These are phyloP conservation scores for Gastrolobium bilobum DNA, from an alignment of 306 rosid genomes.

Conservation along the genomic window DNA sequence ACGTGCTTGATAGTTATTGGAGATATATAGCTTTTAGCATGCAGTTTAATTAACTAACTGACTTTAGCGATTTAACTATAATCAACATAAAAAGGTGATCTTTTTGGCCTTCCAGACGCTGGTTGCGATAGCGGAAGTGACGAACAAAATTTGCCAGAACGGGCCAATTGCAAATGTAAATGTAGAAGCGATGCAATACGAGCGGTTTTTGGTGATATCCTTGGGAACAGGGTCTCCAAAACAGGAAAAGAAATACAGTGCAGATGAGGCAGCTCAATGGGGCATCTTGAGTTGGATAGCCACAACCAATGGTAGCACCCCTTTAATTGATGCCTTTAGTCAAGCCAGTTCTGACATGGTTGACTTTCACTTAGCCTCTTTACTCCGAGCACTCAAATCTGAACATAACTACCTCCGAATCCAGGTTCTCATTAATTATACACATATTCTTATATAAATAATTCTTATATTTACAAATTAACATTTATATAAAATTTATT, in stretches of 20 bases:
- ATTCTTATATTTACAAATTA: neutral
- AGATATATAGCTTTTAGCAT: too few species aligned
- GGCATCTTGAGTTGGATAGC: slow-evolving; percentile 67
- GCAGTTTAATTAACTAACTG: too few species aligned
- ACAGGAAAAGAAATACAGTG: slow-evolving; percentile 54
- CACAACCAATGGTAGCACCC: slow-evolving; percentile 51
- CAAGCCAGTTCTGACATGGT: slow-evolving; percentile 67
- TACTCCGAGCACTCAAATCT: slow-evolving; percentile 59
- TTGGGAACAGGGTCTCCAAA: slow-evolving; percentile 71
- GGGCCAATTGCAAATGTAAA: slow-evolving; percentile 36
- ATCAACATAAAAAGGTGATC: too few species aligned
- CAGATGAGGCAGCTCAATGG: slow-evolving; percentile 63
- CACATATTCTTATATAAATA: neutral
- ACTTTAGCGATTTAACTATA: too few species aligned
- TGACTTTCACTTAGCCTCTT: slow-evolving; percentile 59
- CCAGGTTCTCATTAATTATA: slow-evolving; percentile 50
- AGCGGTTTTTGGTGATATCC: slow-evolving; percentile 61
- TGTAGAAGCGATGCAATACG: slow-evolving; percentile 50
- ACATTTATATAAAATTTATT: neutral
- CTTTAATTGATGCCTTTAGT: slow-evolving; percentile 57
- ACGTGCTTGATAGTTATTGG: too few species aligned
- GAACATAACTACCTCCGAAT: slow-evolving; percentile 64
- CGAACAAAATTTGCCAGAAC: slow-evolving; percentile 48
- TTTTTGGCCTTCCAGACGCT: slow-evolving; percentile 48
- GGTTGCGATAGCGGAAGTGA: slow-evolving; percentile 64